A percentile compares a stretch with the other conserved stretches of the same genome.
phyloP scores from a whole-genome alignment of 805 yeast genomes.

The Kodamaea laetipori region DNA sequence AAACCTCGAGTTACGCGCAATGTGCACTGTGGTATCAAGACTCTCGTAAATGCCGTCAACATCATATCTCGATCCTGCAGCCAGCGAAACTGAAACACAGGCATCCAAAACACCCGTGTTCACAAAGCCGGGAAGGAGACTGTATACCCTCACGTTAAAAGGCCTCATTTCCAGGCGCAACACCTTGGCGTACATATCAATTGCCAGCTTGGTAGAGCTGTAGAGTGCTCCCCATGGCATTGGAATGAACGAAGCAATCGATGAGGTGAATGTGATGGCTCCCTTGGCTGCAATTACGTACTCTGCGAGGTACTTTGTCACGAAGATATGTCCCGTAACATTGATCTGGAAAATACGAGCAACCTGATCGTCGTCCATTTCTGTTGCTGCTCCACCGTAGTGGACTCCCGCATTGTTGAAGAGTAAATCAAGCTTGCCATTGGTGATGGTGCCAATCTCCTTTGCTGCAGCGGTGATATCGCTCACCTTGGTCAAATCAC shows the following conservation, averaged over 20 bases:
- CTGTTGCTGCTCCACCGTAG: conserved; percentile 35
- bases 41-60: conserved; percentile 27
- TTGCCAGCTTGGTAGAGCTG: conserved; percentile 42
- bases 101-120: conserved; percentile 34
- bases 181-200: conserved; percentile 35
- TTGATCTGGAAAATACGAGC: conserved; percentile 34
- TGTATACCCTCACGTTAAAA: conserved; percentile 41
- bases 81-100: conserved; percentile 6
- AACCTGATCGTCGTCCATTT: conserved; percentile 27
- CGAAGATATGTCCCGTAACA: conserved; percentile 40
- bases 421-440: conserved; percentile 37
- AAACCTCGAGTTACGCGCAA: conserved; percentile 26
- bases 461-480: conserved; percentile 27
- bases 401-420: conserved; percentile 46
- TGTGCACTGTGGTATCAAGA: conserved; percentile 19
- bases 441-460: conserved; percentile 26
- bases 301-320: conserved; percentile 34
- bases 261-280: conserved; percentile 39
- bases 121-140: conserved; percentile 44
- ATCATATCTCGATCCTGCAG: conserved; percentile 21
- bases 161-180: conserved; percentile 39
- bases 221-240: conserved; percentile 37
- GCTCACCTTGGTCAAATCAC: conserved; percentile 39
- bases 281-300: conserved; percentile 36
- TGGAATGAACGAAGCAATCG: conserved; percentile 34